Conservation (phyloP, 108 stramenopile genomes). For the Conticribra weissflogii region DNA sequence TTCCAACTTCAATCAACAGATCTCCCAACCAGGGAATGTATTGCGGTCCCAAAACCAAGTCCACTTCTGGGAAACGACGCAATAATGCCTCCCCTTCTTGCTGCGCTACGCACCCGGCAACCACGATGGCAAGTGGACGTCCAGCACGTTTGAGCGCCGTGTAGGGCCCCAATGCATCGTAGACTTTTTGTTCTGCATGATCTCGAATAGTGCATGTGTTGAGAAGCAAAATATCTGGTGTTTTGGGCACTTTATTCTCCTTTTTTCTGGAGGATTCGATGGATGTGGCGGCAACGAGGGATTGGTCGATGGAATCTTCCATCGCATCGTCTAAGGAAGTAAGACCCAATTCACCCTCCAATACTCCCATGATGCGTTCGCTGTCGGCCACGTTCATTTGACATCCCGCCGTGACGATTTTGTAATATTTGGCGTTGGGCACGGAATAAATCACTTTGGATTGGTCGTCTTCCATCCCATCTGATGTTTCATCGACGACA, state of each 20-base stretch:
- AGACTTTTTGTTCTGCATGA: constrained; percentile 90
- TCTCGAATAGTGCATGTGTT: constrained; percentile 91
- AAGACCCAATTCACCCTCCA: constrained; percentile 63
- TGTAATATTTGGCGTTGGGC: constrained; percentile 55
- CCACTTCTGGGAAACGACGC: constrained; percentile 90
- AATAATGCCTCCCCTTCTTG: constrained; percentile 94
- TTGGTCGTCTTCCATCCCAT: constrained; percentile 28
- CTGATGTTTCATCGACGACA: constrained; percentile 20
- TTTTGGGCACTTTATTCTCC: constrained; percentile 21
- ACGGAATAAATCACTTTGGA: constrained; percentile 36
- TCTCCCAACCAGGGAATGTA: constrained; percentile 79
- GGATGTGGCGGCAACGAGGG: constrained; percentile 7
- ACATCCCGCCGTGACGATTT: constrained; percentile 85
- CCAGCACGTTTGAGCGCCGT: constrained; percentile 84
- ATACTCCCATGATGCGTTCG: constrained; percentile 89
- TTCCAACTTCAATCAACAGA: constrained; percentile 39
- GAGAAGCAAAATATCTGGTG: constrained; percentile 76
- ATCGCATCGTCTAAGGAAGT: constrained; percentile 14
- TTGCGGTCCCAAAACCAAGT: constrained; percentile 91
- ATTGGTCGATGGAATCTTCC: constrained; percentile 19
- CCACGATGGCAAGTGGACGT: constrained; percentile 85
- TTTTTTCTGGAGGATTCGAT: constrained; percentile 17
- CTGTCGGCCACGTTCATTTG: constrained; percentile 96
- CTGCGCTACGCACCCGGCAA: constrained; percentile 97
- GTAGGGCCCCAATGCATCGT: constrained; percentile 75